Conservation (phyloP, 2,329 filamentous ascomycete species). For the Botrytis byssoidea region DNA sequence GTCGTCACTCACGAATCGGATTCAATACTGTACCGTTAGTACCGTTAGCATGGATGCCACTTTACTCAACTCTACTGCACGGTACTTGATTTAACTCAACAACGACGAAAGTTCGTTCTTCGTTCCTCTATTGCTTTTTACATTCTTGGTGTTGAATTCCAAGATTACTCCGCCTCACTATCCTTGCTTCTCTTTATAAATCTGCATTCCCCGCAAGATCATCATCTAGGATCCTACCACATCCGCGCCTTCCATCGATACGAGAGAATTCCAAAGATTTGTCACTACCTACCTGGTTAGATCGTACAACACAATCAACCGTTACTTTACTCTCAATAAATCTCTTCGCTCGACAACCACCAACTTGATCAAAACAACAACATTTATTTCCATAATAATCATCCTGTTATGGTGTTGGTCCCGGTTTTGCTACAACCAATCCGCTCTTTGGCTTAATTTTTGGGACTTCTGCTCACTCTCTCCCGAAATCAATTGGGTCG, state of each 20-base stretch:
- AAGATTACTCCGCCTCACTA: neutral
- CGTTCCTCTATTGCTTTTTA: neutral
- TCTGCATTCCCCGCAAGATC: constrained; percentile 13
- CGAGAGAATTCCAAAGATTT: neutral
- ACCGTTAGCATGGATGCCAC: neutral
- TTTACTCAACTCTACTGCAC: neutral
- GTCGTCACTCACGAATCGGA: neutral
- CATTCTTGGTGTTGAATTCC: constrained; percentile 6
- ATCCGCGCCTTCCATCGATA: neutral
- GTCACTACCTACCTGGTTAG: neutral
- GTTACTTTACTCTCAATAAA: neutral
- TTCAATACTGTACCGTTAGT: neutral
- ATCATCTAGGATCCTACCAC: neutral
- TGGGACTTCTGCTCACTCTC: neutral
- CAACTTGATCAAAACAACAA: neutral
- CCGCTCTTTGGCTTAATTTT: neutral
- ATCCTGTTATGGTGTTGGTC: constrained; percentile 6
- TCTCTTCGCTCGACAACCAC: neutral
- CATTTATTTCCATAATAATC: neutral
- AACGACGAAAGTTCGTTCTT: neutral
- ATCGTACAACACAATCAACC: neutral
- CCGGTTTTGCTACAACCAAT: neutral
- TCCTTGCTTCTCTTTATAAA: neutral
- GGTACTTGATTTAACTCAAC: neutral
- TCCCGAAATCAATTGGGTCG: neutral